A percentile compares a stretch with the other conserved stretches of the same genome.
These are phyloP conservation scores for Stephanodiscus minutulus DNA, from an alignment of 108 stramenopile genomes.

Conservation along the genomic window DNA sequence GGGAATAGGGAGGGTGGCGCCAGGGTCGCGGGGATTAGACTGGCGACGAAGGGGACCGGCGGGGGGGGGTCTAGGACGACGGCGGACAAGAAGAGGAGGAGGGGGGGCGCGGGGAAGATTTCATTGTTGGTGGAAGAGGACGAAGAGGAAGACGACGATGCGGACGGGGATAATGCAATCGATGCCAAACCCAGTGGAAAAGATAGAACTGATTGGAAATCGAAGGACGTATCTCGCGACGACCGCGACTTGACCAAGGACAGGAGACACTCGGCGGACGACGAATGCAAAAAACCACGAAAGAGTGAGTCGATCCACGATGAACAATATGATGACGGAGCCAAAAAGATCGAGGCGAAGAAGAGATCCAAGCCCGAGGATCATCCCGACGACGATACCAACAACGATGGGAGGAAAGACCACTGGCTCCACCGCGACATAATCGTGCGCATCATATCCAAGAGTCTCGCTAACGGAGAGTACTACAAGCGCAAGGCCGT, in stretches of 20 bases:
- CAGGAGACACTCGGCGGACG: not conserved
- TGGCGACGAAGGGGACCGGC: not conserved
- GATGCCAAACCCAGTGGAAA: not conserved
- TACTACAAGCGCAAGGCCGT: conserved; percentile 87
- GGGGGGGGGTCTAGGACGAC: not conserved
- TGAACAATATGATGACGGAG: not conserved
- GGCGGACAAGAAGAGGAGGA: conserved; percentile 27
- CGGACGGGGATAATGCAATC: conserved; percentile 8
- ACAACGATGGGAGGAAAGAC: conserved; percentile 41
- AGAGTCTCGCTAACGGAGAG: conserved; percentile 70
- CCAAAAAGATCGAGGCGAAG: not conserved
- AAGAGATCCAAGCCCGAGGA: not conserved
- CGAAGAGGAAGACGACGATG: conserved; percentile 30
- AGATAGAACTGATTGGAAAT: not conserved
- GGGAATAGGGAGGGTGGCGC: conserved; percentile 41
- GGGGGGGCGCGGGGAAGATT: conserved; percentile 20
- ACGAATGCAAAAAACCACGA: not conserved
- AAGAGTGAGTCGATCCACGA: not conserved
- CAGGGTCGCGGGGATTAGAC: conserved; percentile 42
- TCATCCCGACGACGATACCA: not conserved
- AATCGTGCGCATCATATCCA: conserved; percentile 80
- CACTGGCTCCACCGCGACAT: conserved; percentile 82
- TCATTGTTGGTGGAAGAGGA: conserved; percentile 53
- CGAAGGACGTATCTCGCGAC: not conserved
- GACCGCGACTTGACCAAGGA: not conserved